These are phyloP conservation scores for Pseudogymnoascus sp. DNA, from an alignment of 2,329 filamentous ascomycete species.

Conservation along the genomic window DNA sequence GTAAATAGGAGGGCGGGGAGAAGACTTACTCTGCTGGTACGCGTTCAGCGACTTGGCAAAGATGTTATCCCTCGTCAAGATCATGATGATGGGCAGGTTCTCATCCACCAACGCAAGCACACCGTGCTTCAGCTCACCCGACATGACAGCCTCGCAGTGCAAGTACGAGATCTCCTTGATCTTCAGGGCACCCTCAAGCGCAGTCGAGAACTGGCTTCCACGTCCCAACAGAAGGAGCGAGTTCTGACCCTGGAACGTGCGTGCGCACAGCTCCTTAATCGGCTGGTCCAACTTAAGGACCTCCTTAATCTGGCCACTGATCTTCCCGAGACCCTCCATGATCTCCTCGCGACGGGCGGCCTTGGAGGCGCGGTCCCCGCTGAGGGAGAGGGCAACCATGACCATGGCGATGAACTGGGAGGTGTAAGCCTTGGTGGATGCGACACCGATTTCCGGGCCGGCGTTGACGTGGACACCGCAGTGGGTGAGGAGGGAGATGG, in stretches of 20 bases:
- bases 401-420: slow-evolving; percentile 99
- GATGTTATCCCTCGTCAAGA: slow-evolving; percentile 88
- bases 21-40: slow-evolving; percentile 78
- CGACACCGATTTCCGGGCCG: slow-evolving; percentile 96
- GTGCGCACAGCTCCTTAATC: slow-evolving; percentile 89
- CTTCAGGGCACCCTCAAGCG: slow-evolving; percentile 93
- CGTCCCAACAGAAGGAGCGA: slow-evolving; percentile 85
- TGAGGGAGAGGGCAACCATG: slow-evolving; percentile 96
- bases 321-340: slow-evolving; percentile 80
- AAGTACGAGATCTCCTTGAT: slow-evolving; percentile 99
- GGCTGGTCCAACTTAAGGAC: slow-evolving; percentile 84
- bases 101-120: slow-evolving; percentile 95
- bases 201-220: slow-evolving; percentile 94
- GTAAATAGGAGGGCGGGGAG: background rate
- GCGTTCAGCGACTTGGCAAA: slow-evolving; percentile 99
- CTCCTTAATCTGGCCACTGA: slow-evolving; percentile 86
- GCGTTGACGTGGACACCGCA: slow-evolving; percentile 99
- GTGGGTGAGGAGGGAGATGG: slow-evolving; percentile 96
- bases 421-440: slow-evolving; percentile 98
- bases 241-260: slow-evolving; percentile 96
- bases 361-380: slow-evolving; percentile 95
- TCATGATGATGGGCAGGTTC: slow-evolving; percentile 99
- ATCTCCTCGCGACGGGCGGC: slow-evolving; percentile 86
- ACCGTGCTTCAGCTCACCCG: slow-evolving; percentile 97
- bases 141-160: slow-evolving; percentile 99